Percentiles rank a stretch among this genome's conserved stretches.
These are phyloP conservation scores for Komagataella populi DNA, from an alignment of 805 yeast species.

Conservation along the genomic window DNA sequence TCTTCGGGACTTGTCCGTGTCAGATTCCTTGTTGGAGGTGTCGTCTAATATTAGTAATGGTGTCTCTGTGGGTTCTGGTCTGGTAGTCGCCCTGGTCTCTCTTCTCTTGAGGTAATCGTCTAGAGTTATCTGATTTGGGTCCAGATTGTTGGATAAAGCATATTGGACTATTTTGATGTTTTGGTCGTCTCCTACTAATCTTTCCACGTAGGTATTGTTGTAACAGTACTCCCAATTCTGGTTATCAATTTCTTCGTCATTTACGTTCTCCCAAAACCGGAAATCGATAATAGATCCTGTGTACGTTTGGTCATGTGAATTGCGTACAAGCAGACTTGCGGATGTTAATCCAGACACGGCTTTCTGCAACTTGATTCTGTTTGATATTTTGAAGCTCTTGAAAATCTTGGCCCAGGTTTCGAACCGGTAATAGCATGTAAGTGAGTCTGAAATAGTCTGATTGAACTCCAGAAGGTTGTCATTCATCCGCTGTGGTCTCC, in stretches of 20 bases:
- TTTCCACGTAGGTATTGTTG: conserved; percentile 13
- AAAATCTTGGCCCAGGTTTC: conserved; percentile 30
- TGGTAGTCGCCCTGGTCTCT: background rate
- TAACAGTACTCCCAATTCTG: conserved; percentile 7
- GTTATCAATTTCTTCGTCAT: background rate
- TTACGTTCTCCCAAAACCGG: conserved; percentile 4
- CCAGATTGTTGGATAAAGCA: background rate
- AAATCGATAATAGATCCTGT: conserved; percentile 5
- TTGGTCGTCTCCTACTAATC: conserved; percentile 19
- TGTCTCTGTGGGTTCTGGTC: background rate
- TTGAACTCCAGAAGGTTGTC: conserved; percentile 7
- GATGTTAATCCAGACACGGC: conserved; percentile 32
- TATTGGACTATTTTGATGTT: conserved; percentile 13
- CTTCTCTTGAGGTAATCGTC: conserved; percentile 13
- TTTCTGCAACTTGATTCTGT: conserved; percentile 38
- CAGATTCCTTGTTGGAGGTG: background rate
- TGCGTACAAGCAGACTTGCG: conserved; percentile 6
- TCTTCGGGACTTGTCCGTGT: background rate
- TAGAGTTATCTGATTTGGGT: conserved; percentile 7
- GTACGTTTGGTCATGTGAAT: background rate
- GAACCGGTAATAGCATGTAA: conserved; percentile 38
- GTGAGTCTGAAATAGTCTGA: conserved; percentile 11
- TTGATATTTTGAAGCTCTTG: conserved; percentile 34
- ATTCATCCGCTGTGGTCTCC: conserved; percentile 16
- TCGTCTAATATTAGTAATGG: background rate